Base-by-base conservation (phyloP, 164 flowering plant species). In the Piper betle region DNA sequence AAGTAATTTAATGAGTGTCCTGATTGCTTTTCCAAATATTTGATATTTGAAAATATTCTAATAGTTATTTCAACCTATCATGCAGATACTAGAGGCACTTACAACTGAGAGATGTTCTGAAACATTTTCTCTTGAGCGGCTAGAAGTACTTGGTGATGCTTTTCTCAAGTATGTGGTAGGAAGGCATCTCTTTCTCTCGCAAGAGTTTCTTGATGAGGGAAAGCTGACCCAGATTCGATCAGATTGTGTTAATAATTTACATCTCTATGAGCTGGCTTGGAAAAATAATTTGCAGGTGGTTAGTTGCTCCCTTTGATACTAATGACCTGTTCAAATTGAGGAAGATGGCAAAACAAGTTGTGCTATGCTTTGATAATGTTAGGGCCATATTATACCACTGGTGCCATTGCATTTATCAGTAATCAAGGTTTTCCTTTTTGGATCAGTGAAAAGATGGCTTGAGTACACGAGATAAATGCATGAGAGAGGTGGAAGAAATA, bases 111-210 rank as follows among this genome's bases (percentile, higher is more conserved):
- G 77, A 64, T 91, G 99, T 76, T 66, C 57, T 63, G 99, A 94
- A 66, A 70, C 84, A 43, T 78, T 91, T 77, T 91, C 97, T 55
- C 87, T 88, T 64, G 97, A 94, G 78, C 88, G 99, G 69, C 89
- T 94, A 68, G 99, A 94, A 80, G 72, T 84, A 48, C 96, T 94
- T 69, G 99, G 99, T 58, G 99, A 94, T 75, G 83, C 93, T 60
- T 94, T 91, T 68, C 96, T 94, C 62, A 94, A 94, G 69, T 94
- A 79, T 84, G 87, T 82, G 17, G 95, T 91, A 65, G 86, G 89
- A 16, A 72, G 96, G 48, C 86, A 75, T 66, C 77, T 88, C 42
- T 94, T 94, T 74, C 86, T 94, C 65, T 74, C 65, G 60, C 66
- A 85, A 73, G 81, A 73, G 57, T 58, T 77, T 38, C 71, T 84